These are phyloP conservation scores for Coemansia sp. DNA, from an alignment of 192 early-diverging fungal genomes.

Conservation along the genomic window DNA sequence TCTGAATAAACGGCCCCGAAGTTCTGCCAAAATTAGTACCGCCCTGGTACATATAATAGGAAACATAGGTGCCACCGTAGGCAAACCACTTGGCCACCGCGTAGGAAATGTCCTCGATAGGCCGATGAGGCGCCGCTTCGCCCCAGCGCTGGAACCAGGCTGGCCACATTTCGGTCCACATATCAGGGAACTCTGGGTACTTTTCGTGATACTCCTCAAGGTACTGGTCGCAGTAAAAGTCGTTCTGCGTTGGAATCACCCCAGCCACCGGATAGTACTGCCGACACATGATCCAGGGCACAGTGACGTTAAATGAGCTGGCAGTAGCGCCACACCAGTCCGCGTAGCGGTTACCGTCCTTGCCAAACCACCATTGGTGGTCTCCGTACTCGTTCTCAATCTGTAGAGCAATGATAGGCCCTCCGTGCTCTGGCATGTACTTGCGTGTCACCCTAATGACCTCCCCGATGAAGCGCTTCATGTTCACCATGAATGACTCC, in stretches of 20 bases:
- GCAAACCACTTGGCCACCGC: conserved; percentile 59
- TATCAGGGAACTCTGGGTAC: conserved; percentile 51
- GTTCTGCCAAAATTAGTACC: conserved; percentile 66
- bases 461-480: conserved; percentile 51
- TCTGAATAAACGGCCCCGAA: conserved; percentile 40
- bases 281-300: conserved; percentile 66
- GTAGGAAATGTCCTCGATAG: conserved; percentile 59
- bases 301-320: conserved; percentile 32
- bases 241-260: conserved; percentile 55
- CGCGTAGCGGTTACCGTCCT: conserved; percentile 38
- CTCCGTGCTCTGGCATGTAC: conserved; percentile 56
- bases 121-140: conserved; percentile 46
- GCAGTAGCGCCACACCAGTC: conserved; percentile 44
- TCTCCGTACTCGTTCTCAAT: conserved; percentile 66
- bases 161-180: conserved; percentile 62
- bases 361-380: conserved; percentile 32
- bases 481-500: conserved; percentile 44
- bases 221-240: conserved; percentile 58
- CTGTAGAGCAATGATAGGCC: conserved; percentile 61
- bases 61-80: conserved; percentile 56
- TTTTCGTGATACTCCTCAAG: conserved; percentile 20
- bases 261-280: conserved; percentile 38
- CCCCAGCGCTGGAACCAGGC: conserved; percentile 63
- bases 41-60: conserved; percentile 66
- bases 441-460: conserved; percentile 35